Evolutionary conservation across 108 stramenopile species (phyloP), one percentile per base, ranked within the genome.

Genomic region (Skeletonema potamos): DNA sequence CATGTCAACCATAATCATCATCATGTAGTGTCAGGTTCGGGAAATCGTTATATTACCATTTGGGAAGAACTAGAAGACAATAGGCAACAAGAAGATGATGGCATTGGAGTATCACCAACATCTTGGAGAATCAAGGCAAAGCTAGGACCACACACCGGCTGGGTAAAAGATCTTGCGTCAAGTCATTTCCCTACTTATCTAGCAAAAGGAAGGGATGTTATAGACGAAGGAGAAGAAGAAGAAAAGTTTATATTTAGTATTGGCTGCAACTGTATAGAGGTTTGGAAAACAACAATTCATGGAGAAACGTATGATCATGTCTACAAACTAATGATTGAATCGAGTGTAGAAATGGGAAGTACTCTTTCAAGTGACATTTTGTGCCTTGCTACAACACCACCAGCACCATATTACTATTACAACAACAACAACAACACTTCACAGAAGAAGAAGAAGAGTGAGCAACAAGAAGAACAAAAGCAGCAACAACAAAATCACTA

Each of bases 261-360:
- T 62, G 84, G 84, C 20, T 85, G 84, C 60, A 85, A 85, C 30
- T 85, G 84, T 36, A 82, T 85, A 29, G 84, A 85, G 61, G 73
- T 65, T 6, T 85, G 84, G 84, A 57, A 24, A n/a, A 44, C 7
- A 13, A 7, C 7, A 13, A 7, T 27, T 27, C 24, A 48, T 10
- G 39, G 54, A 37, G n/a, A 44, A 11, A n/a, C 39, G 4, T 74
- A 77, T 48, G 32, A 27, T 15, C 84, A 85, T 58, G 15, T 44
- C 5, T 36, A 44, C 33, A 85, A 85, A 64, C 54, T 79, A 11
- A 43, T 64, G 39, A 79, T 85, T 44, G 84, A 82, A 62, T 82
- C 79, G 6, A 67, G 77, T 34, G 57, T 73, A 13, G 41, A 63
- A 13, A 56, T 81, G 48, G 84, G 81, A 48, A 74, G 67, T 12